Base-by-base conservation (phyloP, 257 asterid species). In the Gynochthodes officinalis region DNA sequence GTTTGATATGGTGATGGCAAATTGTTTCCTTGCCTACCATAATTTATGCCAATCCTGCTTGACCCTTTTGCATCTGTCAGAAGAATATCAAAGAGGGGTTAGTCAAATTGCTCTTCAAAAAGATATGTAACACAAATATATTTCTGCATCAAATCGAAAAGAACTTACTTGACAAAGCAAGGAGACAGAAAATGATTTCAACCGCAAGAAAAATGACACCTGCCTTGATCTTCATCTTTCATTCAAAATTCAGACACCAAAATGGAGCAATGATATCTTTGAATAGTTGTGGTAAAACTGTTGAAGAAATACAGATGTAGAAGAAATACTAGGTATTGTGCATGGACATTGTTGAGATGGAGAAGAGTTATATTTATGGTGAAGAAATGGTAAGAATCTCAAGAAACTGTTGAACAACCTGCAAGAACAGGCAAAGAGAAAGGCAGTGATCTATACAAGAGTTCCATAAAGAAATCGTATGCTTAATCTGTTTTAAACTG, bases 1-100 rank as follows among this genome's bases (percentile, higher is more conserved):
- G 98, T 69, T 63, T 78, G 84, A 77, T 79, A 77, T 14, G 89
- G 83, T 5, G 96, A 77, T 10, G 92, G 93, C 28, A 92, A 44
- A 67, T 86, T 80, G 84, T 73, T 72, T 40, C 86, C 97, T 3
- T 84, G 12, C 27, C 81, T 79, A 0, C 98, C 96, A 69, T 89
- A 92, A 80, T 89, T 88, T 76, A 92, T 27, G 35, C 98, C 98
- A 4, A 86, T 74, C 49, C 73, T 83, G 66, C 64, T 75, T 53
- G 83, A 43, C 0, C 58, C 39, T 3, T 13, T 64, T 69, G 86
- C 91, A 81, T 54, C 90, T 88, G 84, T 12, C 37, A 21, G 28
- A 40, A 48, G 11, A 79, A 71, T 12, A 23, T 73, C 40, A 53
- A 46, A 28, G 3, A 30, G 7, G 16, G 49, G 33, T 55, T 58